phyloP scores from a whole-genome alignment of 2,329 filamentous ascomycete genomes.

The Diaporthe nobilis region DNA sequence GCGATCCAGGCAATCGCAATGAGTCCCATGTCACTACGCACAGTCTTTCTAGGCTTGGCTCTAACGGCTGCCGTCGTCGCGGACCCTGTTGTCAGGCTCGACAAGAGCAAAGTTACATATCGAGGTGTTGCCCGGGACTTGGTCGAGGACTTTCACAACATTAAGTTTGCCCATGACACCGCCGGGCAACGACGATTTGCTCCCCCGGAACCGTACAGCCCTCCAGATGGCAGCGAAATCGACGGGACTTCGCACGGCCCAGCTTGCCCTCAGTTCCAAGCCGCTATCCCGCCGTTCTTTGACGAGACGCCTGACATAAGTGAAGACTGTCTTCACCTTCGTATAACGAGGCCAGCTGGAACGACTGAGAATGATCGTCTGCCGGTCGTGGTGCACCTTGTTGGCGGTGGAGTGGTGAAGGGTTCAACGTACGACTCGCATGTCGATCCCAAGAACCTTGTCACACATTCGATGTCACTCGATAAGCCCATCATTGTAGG shows the following conservation, averaged over 20 bases:
- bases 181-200: constrained; percentile 47
- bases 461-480: constrained; percentile 42
- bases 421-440: constrained; percentile 47
- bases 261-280: constrained; percentile 48
- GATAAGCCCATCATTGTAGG: constrained; percentile 46
- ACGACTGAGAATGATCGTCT: constrained; percentile 42
- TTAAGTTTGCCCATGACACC: constrained; percentile 49
- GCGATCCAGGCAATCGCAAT: not conserved
- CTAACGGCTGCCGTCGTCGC: not conserved
- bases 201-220: constrained; percentile 47
- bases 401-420: constrained; percentile 48
- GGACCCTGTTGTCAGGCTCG: constrained; percentile 26
- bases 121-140: constrained; percentile 33
- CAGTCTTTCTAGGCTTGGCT: not conserved
- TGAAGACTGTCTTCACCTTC: constrained; percentile 49
- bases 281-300: constrained; percentile 46
- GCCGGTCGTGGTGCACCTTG: constrained; percentile 48
- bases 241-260: constrained; percentile 45
- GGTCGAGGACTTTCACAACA: constrained; percentile 48
- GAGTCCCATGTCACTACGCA: not conserved
- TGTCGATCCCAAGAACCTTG: constrained; percentile 45
- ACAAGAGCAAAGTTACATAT: constrained; percentile 37
- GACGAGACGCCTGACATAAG: constrained; percentile 45
- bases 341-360: constrained; percentile 46
- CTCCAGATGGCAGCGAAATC: constrained; percentile 44